Evolutionary conservation across 2,329 filamentous ascomycete species (phyloP).

Genomic region (Corniculantispora saksenae): DNA sequence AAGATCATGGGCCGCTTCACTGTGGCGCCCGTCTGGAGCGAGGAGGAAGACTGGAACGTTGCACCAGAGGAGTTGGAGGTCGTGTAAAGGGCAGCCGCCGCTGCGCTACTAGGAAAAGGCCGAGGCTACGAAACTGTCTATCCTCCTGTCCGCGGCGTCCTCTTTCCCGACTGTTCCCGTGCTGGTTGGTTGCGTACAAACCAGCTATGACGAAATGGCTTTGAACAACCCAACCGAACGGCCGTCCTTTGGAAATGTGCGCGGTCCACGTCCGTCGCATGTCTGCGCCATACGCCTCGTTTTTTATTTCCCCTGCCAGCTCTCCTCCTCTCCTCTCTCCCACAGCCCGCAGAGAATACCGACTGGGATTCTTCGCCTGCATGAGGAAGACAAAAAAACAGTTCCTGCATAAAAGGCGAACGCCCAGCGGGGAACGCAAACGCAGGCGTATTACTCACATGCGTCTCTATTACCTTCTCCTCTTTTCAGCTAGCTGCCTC

Average conservation of each 20-base stretch:
- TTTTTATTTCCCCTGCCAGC: background rate
- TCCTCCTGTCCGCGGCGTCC: too few species aligned
- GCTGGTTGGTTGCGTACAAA: background rate
- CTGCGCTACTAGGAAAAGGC: background rate
- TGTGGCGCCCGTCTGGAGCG: slow-evolving; percentile 58
- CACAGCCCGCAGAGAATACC: too few species aligned
- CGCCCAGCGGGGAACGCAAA: background rate
- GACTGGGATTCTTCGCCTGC: slow-evolving; percentile 7
- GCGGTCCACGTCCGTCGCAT: background rate
- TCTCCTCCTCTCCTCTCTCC: background rate
- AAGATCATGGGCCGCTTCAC: slow-evolving; percentile 64
- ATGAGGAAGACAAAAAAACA: background rate
- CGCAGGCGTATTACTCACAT: background rate
- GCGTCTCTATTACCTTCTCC: background rate
- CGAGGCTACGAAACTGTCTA: background rate
- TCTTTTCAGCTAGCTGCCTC: too few species aligned
- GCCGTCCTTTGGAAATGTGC: background rate
- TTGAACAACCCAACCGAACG: background rate
- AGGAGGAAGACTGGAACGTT: slow-evolving; percentile 58
- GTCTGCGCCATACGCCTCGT: background rate
- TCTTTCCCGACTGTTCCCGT: background rate
- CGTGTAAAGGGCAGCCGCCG: background rate
- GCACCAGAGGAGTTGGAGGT: slow-evolving; percentile 35
- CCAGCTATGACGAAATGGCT: background rate
- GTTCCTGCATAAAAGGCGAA: background rate